phyloP scores from a whole-genome alignment of 2,329 filamentous ascomycete genomes.

The Dactylellina parvicollis region DNA sequence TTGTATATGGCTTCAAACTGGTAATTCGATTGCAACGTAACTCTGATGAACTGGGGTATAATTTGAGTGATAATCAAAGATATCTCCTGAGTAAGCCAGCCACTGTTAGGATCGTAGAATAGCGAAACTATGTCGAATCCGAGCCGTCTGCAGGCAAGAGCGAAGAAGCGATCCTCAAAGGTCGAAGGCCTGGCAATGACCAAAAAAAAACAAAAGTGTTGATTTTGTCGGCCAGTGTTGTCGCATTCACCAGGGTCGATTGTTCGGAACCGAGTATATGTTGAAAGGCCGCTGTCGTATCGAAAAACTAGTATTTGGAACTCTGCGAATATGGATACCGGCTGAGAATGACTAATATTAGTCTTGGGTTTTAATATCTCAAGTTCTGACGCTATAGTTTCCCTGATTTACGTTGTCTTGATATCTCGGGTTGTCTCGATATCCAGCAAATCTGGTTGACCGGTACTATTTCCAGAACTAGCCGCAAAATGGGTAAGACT shows the following conservation, averaged over 20 bases:
- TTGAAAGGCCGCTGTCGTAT: too few species aligned
- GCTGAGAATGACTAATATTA: too few species aligned
- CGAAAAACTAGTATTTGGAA: slow-evolving; percentile 40
- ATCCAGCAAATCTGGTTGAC: slow-evolving; percentile 23
- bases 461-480: slow-evolving; percentile 31
- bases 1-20: slow-evolving; percentile 3
- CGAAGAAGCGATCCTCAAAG: slow-evolving; percentile 31
- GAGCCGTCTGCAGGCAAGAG: slow-evolving; percentile 12
- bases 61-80: slow-evolving; percentile 11
- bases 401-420: slow-evolving; percentile 36
- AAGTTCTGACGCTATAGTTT: slow-evolving; percentile 24
- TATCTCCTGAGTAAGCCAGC: neutral
- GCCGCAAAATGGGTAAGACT: slow-evolving; percentile 29
- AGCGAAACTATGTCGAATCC: neutral
- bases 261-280: slow-evolving; percentile 13
- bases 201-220: slow-evolving; percentile 42
- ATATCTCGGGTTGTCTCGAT: slow-evolving; percentile 21
- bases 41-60: slow-evolving; percentile 1
- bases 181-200: neutral
- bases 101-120: slow-evolving; percentile 1
- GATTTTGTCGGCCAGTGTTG: slow-evolving; percentile 19
- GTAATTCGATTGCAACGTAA: slow-evolving; percentile 6
- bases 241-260: slow-evolving; percentile 9
- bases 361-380: too few species aligned
- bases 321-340: slow-evolving; percentile 21